Evolutionary conservation across 2,329 filamentous ascomycete genomes (phyloP), one percentile per base, ranked within the genome.

Genomic region (Fusarium begoniae): DNA sequence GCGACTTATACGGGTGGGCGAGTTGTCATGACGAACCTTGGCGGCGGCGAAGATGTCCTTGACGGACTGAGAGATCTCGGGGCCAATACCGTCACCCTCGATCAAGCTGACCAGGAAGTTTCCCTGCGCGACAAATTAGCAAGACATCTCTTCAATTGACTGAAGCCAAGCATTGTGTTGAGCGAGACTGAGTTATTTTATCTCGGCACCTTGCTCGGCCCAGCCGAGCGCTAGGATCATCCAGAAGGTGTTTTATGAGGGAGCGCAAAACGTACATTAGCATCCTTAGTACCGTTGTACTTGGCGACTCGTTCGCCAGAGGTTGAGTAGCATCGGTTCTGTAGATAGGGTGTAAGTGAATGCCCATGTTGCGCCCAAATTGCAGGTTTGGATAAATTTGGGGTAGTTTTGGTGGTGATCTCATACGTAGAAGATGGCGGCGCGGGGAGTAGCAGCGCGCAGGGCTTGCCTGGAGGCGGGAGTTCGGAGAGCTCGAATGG

Each of bases 41-140:
- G 96, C 96, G 80, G 96, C 96, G 80, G 91, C 89, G 87, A 98
- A 99, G 86, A 99, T 99, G 85, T 98, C 94, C 91, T 98, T 99
- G 82, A 99, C 95, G 57, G 96, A 97, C 86, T 98, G 92, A 76
- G 96, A 92, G 83, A 99, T 99, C 87, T 99, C 96, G 75, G 96
- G 96, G 72, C 96, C 96, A 83, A 99, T 99, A 83, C 96, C 96
- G 82, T 99, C 97, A 86, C 97, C 96, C 90, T 99, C 97, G 78
- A 99, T 99, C 86, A 99, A 89, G 80, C 94, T 96, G 81, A 99
- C 96, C 66, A 94, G 93, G 90, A 93, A 99, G 85, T 96, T 96
- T 82, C 96, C 96, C 94, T 97, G 80, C 69, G 76, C 47, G 51
- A 43, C 20, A 66, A 68, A 66, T 81, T 73, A 82, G 79, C 64